Evolutionary conservation across 257 asterid species (phyloP).

Genomic region (Salvia rosmarinus): DNA sequence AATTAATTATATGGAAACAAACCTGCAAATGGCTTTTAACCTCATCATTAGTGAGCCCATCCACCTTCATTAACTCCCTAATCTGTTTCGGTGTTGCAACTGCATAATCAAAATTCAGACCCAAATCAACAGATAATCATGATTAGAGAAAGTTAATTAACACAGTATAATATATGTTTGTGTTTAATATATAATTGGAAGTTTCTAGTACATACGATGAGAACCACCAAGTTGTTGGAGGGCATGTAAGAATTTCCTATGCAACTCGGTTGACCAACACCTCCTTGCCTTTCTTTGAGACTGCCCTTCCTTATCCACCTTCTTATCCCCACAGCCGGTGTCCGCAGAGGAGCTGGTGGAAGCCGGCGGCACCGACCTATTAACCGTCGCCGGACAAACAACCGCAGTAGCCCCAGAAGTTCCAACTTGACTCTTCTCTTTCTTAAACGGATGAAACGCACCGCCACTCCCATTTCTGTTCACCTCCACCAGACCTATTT

Average conservation of each 20-base stretch:
- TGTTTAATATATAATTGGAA: too few relatives aligned
- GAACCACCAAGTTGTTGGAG: conserved; percentile 88
- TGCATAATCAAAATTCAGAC: conserved; percentile 38
- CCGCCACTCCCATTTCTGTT: conserved; percentile 52
- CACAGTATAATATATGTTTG: too few relatives aligned
- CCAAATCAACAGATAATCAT: background rate
- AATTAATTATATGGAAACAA: conserved; percentile 4
- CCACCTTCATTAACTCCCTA: conserved; percentile 80
- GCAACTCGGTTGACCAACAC: conserved; percentile 82
- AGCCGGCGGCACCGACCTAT: conserved; percentile 36
- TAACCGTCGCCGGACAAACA: background rate
- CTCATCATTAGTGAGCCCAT: conserved; percentile 84
- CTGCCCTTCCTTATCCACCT: conserved; percentile 49
- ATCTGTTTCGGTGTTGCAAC: conserved; percentile 88
- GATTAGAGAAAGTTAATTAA: background rate
- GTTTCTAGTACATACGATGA: conserved; percentile 48
- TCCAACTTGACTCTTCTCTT: conserved; percentile 37
- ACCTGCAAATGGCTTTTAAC: conserved; percentile 93
- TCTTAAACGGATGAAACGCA: conserved; percentile 76
- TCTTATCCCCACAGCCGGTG: conserved; percentile 51
- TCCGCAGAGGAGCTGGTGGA: conserved; percentile 62
- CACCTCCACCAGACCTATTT: conserved; percentile 49
- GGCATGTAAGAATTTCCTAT: conserved; percentile 63
- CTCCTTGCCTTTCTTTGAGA: conserved; percentile 66
- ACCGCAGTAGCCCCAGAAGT: background rate